Conservation (phyloP, 352 stramenopile species). For the Pythium chondricola region DNA sequence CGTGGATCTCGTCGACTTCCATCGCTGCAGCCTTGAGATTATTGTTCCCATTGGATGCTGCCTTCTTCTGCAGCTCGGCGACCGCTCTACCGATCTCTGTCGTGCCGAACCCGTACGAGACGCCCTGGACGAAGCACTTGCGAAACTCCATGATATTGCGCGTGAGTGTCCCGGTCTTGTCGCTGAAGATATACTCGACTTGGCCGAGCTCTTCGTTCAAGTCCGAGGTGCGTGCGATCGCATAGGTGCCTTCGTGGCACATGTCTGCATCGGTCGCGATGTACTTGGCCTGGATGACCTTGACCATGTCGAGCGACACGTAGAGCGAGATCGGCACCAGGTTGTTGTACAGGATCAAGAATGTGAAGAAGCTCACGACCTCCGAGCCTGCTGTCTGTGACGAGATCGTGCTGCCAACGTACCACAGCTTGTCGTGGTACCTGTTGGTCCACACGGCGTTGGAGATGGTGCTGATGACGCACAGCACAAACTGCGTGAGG, state of each 20-base stretch:
- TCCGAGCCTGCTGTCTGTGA: slow-evolving; percentile 14
- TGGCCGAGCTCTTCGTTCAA: slow-evolving; percentile 92
- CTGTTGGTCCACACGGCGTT: slow-evolving; percentile 39
- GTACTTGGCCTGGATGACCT: slow-evolving; percentile 72
- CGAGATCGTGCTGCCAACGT: slow-evolving; percentile 26
- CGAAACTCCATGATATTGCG: slow-evolving; percentile 98
- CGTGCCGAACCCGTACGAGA: slow-evolving; percentile 81
- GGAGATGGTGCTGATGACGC: slow-evolving; percentile 58
- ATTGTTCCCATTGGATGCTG: not conserved
- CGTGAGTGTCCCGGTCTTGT: slow-evolving; percentile 99
- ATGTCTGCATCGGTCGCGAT: slow-evolving; percentile 65
- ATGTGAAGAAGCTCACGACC: slow-evolving; percentile 90
- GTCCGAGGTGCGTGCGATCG: slow-evolving; percentile 82
- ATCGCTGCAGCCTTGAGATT: not conserved
- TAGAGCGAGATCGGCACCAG: slow-evolving; percentile 98
- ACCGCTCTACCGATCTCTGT: slow-evolving; percentile 70
- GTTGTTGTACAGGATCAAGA: slow-evolving; percentile 95
- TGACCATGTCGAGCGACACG: slow-evolving; percentile 94
- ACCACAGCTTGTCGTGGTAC: slow-evolving; percentile 38
- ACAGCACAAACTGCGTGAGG: slow-evolving; percentile 48
- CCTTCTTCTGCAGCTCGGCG: slow-evolving; percentile 34
- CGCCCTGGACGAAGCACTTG: slow-evolving; percentile 81
- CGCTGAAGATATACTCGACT: slow-evolving; percentile 97
- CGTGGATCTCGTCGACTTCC: slow-evolving; percentile 17
- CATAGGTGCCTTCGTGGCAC: slow-evolving; percentile 80